Evolutionary conservation across 2,329 filamentous ascomycete species (phyloP).

Genomic region (Ophiostoma australiae): DNA sequence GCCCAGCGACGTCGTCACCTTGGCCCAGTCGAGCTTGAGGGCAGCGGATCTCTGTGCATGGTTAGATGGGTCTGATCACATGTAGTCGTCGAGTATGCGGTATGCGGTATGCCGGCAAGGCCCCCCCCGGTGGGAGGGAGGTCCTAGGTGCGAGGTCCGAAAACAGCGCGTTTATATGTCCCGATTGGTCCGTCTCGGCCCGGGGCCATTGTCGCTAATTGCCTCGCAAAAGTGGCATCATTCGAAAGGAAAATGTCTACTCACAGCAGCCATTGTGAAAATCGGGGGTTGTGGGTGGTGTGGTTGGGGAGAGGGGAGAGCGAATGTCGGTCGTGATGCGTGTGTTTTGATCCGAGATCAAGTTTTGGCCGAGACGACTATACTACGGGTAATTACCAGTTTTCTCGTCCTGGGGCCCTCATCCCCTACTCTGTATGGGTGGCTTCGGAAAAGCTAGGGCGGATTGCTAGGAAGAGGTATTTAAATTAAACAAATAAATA

Average conservation of each 20-base stretch:
- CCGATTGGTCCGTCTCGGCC: constrained; percentile 6
- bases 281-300: constrained; percentile 16
- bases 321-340: constrained; percentile 17
- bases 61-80: neutral
- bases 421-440: constrained; percentile 22
- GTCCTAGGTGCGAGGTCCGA: constrained; percentile 2
- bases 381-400: constrained; percentile 13
- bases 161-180: constrained; percentile 16
- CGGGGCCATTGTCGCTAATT: constrained; percentile 16
- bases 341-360: constrained; percentile 17
- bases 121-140: neutral
- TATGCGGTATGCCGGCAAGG: neutral
- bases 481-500: constrained; percentile 12
- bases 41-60: constrained; percentile 87
- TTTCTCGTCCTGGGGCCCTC: constrained; percentile 20
- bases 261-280: constrained; percentile 29
- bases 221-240: constrained; percentile 2
- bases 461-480: constrained; percentile 6
- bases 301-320: constrained; percentile 13
- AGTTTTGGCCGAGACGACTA: constrained; percentile 20
- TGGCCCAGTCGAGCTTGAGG: constrained; percentile 98
- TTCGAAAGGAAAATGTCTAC: constrained; percentile 14
- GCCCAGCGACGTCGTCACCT: constrained; percentile 88
- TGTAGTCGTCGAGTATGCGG: constrained; percentile 2
- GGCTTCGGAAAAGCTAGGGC: constrained; percentile 30